These are phyloP conservation scores for Teratosphaeria zuluensis DNA, from an alignment of 2,329 filamentous ascomycete species.

Conservation along the genomic window DNA sequence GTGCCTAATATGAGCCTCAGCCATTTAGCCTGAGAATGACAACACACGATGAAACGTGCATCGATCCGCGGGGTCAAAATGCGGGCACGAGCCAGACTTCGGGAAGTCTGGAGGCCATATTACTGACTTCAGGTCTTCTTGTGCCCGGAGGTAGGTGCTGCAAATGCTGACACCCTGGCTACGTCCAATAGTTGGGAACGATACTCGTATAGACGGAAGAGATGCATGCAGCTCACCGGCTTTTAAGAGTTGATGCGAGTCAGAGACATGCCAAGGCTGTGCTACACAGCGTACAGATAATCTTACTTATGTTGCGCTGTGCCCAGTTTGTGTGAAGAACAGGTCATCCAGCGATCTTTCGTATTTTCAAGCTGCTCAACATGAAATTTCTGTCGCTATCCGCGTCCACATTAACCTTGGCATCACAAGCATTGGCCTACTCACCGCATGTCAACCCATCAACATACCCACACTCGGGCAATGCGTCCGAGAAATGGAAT, in stretches of 20 bases:
- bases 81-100: background rate
- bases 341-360: background rate
- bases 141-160: background rate
- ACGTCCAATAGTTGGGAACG: background rate
- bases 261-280: background rate
- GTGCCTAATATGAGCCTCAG: background rate
- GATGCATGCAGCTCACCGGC: background rate
- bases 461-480: background rate
- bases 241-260: background rate
- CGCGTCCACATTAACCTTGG: background rate
- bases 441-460: slow-evolving; percentile 1
- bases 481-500: slow-evolving; percentile 19
- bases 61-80: background rate
- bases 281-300: background rate
- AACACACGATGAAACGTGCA: background rate
- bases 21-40: background rate
- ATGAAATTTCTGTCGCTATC: background rate
- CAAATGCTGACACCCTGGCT: background rate
- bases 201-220: background rate
- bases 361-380: background rate
- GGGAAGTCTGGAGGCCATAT: background rate
- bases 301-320: background rate
- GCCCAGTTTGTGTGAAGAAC: background rate
- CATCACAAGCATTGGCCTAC: background rate
- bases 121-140: background rate